phyloP scores from a whole-genome alignment of 495 filamentous ascomycete genomes.

The Podospora comata region DNA sequence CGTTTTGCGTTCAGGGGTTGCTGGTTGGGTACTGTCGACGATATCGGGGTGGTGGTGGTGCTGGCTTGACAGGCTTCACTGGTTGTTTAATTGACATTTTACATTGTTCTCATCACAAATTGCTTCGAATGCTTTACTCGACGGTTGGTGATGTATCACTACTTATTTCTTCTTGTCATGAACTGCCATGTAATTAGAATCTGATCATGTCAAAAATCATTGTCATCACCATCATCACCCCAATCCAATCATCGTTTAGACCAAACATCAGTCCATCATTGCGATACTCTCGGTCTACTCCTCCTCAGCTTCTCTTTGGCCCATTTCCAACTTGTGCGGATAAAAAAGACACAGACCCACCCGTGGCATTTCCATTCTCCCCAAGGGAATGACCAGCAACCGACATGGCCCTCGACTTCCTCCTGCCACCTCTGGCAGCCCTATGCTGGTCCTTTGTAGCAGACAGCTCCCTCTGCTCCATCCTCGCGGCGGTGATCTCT shows the following conservation, averaged over 20 bases:
- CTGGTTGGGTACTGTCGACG: neutral
- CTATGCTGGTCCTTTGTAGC: neutral
- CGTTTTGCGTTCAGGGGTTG: neutral
- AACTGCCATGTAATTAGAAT: neutral
- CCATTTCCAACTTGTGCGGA: constrained; percentile 17
- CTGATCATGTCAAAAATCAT: neutral
- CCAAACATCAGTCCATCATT: neutral
- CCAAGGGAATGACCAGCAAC: neutral
- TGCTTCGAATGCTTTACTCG: neutral
- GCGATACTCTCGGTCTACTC: neutral
- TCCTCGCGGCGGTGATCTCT: neutral
- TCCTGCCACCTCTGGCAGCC: neutral
- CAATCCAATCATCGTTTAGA: neutral
- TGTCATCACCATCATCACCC: neutral
- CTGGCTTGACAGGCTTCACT: neutral
- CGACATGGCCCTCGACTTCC: constrained; percentile 4
- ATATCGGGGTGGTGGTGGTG: neutral
- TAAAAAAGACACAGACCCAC: constrained; percentile 20
- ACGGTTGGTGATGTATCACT: neutral
- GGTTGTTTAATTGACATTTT: constrained; percentile 1
- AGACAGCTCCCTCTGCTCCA: neutral
- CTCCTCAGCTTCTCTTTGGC: constrained; percentile 10
- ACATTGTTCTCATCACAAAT: neutral
- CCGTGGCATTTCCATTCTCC: neutral
- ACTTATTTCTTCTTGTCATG: neutral